Conservation (phyloP, 495 filamentous ascomycete species). For the Xylaria bambusicola region DNA sequence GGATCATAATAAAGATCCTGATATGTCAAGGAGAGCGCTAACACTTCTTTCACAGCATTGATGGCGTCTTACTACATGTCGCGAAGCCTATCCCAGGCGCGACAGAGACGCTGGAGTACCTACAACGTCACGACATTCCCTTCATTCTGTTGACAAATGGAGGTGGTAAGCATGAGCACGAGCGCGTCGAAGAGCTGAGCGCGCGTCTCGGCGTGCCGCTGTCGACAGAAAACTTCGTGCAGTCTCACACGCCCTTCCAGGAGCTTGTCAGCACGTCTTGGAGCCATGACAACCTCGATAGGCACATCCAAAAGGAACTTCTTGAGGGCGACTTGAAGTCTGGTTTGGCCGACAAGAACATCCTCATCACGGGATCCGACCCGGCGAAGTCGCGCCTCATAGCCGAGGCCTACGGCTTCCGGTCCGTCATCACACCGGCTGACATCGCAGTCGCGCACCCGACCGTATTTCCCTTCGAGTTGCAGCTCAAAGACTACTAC, state of each 20-base stretch:
- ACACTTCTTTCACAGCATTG: conserved; percentile 62
- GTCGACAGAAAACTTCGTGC: conserved; percentile 68
- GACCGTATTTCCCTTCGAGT: conserved; percentile 77
- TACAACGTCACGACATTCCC: conserved; percentile 71
- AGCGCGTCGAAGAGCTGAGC: conserved; percentile 70
- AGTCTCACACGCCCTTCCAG: conserved; percentile 82
- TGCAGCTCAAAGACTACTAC: conserved; percentile 62
- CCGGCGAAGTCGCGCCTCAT: conserved; percentile 73
- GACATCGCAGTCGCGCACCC: conserved; percentile 79
- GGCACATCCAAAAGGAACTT: not conserved
- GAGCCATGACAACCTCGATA: conserved; percentile 1
- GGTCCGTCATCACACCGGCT: conserved; percentile 77
- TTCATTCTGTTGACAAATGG: conserved; percentile 91
- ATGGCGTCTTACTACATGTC: conserved; percentile 91
- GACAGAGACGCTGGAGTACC: conserved; percentile 66
- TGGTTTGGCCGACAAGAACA: conserved; percentile 64
- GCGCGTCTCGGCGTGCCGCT: conserved; percentile 58
- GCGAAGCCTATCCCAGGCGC: conserved; percentile 80
- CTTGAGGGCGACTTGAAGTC: not conserved
- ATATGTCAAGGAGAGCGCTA: conserved; percentile 1
- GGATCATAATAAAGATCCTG: not conserved
- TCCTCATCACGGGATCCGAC: conserved; percentile 82
- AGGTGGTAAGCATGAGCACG: conserved; percentile 74
- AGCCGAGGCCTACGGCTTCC: conserved; percentile 82
- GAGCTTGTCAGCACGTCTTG: conserved; percentile 41